These are phyloP conservation scores for Athelia psychrophila DNA, from an alignment of 1,284 basidiomycete species.

Conservation along the genomic window DNA sequence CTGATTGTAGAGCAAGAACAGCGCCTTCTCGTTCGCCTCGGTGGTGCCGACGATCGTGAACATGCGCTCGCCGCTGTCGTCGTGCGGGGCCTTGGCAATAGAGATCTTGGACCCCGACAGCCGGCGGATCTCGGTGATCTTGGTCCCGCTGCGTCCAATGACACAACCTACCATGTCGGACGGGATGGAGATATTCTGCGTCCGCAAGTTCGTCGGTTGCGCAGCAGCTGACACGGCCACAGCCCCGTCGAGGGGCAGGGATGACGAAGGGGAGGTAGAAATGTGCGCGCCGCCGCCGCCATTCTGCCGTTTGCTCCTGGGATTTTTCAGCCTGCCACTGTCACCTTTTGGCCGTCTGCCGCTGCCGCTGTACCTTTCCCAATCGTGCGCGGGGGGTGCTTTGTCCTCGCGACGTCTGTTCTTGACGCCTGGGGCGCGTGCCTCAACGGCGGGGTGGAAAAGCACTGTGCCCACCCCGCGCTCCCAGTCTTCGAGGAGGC, in stretches of 20 bases:
- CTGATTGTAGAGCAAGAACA: slow-evolving; percentile 97
- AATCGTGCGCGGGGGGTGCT: no score
- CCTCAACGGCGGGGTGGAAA: slow-evolving; percentile 89
- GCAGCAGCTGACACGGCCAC: slow-evolving; percentile 49
- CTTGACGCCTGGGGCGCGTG: no score
- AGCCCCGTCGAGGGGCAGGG: slow-evolving; percentile 38
- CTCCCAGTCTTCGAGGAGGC: slow-evolving; percentile 96
- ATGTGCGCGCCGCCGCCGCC: slow-evolving; percentile 53
- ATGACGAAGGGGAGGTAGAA: slow-evolving; percentile 51
- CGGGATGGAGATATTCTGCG: slow-evolving; percentile 98
- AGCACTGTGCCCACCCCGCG: slow-evolving; percentile 89
- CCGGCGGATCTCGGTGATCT: slow-evolving; percentile 98
- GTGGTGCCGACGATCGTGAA: slow-evolving; percentile 98
- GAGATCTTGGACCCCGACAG: slow-evolving; percentile 96
- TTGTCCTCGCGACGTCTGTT: no score
- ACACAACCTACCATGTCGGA: slow-evolving; percentile 99
- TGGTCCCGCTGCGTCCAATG: slow-evolving; percentile 94
- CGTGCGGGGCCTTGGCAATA: slow-evolving; percentile 97
- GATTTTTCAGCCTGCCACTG: no score
- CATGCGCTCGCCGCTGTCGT: slow-evolving; percentile 98
- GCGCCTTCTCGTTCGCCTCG: slow-evolving; percentile 94
- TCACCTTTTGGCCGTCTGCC: no score
- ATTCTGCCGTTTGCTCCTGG: no score
- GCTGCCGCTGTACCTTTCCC: no score
- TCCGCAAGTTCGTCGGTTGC: slow-evolving; percentile 79